Evolutionary conservation across 108 stramenopile species (phyloP).

Genomic region (Conticribra guillardii): DNA sequence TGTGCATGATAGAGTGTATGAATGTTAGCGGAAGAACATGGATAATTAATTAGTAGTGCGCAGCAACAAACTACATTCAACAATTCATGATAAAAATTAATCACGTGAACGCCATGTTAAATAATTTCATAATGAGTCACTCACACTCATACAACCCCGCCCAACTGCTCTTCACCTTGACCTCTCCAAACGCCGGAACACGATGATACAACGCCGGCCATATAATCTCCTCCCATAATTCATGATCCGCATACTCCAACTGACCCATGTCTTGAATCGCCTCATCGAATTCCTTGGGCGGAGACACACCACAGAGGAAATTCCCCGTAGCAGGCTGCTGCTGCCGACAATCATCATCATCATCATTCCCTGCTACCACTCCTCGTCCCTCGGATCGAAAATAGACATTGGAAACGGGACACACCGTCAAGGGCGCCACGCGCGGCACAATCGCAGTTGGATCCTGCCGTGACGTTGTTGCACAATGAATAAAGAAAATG

Average conservation of each 20-base stretch:
- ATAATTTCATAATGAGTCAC: conserved; percentile 3
- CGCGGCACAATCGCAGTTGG: conserved; percentile 29
- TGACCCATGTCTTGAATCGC: conserved; percentile 37
- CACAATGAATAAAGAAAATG: conserved; percentile 76
- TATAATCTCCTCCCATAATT: conserved; percentile 67
- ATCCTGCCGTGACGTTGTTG: conserved; percentile 11
- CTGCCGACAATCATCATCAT: too few species aligned
- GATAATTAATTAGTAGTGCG: too few species aligned
- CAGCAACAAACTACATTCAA: too few species aligned
- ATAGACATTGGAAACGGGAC: conserved; percentile 61
- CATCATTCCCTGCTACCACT: conserved; percentile 21
- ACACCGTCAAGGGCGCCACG: conserved; percentile 75
- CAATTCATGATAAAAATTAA: too few species aligned
- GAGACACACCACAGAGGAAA: conserved; percentile 82
- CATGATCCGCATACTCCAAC: conserved; percentile 58
- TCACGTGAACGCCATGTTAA: too few species aligned
- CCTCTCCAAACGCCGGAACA: conserved; percentile 72
- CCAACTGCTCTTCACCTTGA: conserved; percentile 75
- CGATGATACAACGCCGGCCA: conserved; percentile 78
- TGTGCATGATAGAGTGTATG: too few species aligned
- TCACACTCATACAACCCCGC: conserved; percentile 76
- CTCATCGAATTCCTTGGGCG: conserved; percentile 52
- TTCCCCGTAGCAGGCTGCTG: conserved; percentile 25
- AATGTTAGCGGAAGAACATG: too few species aligned
- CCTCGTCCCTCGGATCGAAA: conserved; percentile 68